Conservation (phyloP, 2,329 filamentous ascomycete genomes). For the Akanthomyces dipterigenus region DNA sequence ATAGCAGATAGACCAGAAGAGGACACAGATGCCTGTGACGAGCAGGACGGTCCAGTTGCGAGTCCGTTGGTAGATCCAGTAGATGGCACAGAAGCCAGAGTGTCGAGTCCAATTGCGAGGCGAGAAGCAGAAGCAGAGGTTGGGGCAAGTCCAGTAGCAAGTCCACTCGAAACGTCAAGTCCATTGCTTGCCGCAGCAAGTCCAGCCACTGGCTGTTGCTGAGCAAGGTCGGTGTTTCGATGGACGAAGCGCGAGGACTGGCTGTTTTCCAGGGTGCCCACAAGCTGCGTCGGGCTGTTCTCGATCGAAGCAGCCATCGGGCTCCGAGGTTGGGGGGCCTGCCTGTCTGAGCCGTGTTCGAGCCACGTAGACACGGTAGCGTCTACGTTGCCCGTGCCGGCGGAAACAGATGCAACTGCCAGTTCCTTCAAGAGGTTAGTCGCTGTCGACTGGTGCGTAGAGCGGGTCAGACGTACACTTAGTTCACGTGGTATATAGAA, state of each 20-base stretch:
- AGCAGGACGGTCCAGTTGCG: not conserved
- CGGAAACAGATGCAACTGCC: slow-evolving; percentile 10
- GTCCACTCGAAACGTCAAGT: not conserved
- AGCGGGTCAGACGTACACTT: slow-evolving; percentile 14
- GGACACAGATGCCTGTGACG: not conserved
- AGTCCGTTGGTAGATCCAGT: not conserved
- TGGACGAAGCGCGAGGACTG: slow-evolving; percentile 1
- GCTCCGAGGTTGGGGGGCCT: not conserved
- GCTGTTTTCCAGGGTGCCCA: not conserved
- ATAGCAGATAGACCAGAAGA: not conserved
- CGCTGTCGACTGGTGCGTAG: not conserved
- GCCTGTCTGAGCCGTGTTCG: not conserved
- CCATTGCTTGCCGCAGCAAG: not conserved
- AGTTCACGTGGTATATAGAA: slow-evolving; percentile 11
- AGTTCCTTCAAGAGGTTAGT: slow-evolving; percentile 21
- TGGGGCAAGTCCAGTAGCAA: not conserved
- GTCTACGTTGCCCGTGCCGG: not conserved
- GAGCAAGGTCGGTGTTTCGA: not conserved
- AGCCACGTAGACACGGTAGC: slow-evolving; percentile 1
- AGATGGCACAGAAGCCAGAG: not conserved
- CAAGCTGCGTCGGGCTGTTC: not conserved
- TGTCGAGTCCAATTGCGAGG: not conserved
- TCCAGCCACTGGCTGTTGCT: not conserved
- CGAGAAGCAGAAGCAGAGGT: not conserved
- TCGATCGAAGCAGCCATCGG: not conserved